Evolutionary conservation across 176 grass and related monocot species (phyloP).

Genomic region (Cenchrus americanus): DNA sequence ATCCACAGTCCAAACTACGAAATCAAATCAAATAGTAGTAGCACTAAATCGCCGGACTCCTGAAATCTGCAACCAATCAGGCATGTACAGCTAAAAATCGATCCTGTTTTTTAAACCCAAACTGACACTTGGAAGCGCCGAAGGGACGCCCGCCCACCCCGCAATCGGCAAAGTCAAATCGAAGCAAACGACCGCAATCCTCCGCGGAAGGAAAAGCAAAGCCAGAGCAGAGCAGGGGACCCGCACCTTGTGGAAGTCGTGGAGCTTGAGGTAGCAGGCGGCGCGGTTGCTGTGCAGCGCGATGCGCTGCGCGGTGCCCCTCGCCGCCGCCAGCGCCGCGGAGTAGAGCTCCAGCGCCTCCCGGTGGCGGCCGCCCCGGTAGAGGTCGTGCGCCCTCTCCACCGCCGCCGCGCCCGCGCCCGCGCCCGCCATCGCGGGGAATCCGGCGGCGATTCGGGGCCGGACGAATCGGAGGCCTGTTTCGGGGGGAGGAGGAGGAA

Average conservation of each 20-base stretch:
- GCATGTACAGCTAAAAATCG: not conserved
- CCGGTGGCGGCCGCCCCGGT: conserved; percentile 80
- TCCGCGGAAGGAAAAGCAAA: not conserved
- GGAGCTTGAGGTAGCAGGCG: conserved; percentile 94
- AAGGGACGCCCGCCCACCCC: not conserved
- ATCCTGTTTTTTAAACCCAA: not conserved
- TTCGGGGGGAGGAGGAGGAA: not conserved
- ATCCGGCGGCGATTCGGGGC: not conserved
- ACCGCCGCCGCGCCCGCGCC: conserved; percentile 44
- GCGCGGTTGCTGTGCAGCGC: conserved; percentile 97
- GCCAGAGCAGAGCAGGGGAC: not conserved
- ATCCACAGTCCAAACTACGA: not conserved
- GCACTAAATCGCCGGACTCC: not conserved
- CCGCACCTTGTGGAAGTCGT: conserved; percentile 78
- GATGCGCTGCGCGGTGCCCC: conserved; percentile 76
- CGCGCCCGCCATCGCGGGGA: not conserved
- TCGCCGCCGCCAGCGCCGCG: conserved; percentile 72
- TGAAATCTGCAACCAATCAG: not conserved
- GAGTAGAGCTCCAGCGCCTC: conserved; percentile 90
- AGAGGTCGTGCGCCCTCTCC: conserved; percentile 86
- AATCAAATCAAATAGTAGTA: not conserved
- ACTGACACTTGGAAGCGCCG: not conserved
- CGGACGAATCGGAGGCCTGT: not conserved
- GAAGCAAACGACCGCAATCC: not conserved
- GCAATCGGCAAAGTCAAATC: conserved; percentile 17